Percentiles rank a stretch among this genome's conserved stretches.
These are phyloP conservation scores for Ceratobasidium sp. DNA, from an alignment of 1,284 basidiomycete genomes.

Conservation along the genomic window DNA sequence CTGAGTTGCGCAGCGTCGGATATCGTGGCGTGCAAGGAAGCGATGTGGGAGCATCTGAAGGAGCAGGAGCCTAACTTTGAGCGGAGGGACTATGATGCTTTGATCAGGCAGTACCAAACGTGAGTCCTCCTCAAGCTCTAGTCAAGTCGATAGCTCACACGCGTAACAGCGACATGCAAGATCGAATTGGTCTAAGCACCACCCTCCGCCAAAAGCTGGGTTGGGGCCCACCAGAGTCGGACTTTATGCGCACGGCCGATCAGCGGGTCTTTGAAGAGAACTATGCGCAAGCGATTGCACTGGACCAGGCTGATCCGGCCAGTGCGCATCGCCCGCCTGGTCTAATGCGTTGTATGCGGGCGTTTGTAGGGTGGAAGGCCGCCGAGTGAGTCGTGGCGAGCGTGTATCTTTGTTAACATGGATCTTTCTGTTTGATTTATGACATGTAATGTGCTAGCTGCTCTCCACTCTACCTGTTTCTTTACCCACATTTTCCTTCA, in stretches of 20 bases:
- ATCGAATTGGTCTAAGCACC: constrained; percentile 25
- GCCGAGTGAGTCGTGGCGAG: constrained; percentile 9
- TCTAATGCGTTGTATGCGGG: constrained; percentile 31
- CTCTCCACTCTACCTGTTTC: constrained; percentile 13
- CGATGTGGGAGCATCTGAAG: constrained; percentile 41
- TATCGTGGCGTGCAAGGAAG: constrained; percentile 40
- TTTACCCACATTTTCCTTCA: not conserved
- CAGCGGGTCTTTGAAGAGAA: constrained; percentile 39
- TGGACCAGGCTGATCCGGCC: constrained; percentile 11
- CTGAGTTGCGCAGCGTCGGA: constrained; percentile 22
- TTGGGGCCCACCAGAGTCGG: constrained; percentile 38
- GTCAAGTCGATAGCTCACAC: not conserved
- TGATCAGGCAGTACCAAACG: constrained; percentile 43
- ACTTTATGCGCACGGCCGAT: constrained; percentile 31
- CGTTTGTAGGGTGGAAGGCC: constrained; percentile 33
- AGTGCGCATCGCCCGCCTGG: constrained; percentile 13
- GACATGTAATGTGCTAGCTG: constrained; percentile 37
- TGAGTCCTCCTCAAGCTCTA: not conserved
- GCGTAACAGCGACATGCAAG: constrained; percentile 27
- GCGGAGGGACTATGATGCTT: constrained; percentile 33
- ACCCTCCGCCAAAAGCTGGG: constrained; percentile 26
- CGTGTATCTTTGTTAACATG: not conserved
- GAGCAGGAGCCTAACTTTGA: constrained; percentile 24
- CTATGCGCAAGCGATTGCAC: constrained; percentile 27
- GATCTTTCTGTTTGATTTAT: constrained; percentile 39